Evolutionary conservation across 2,329 filamentous ascomycete genomes (phyloP).

Genomic region (Calonectria leucothoes): DNA sequence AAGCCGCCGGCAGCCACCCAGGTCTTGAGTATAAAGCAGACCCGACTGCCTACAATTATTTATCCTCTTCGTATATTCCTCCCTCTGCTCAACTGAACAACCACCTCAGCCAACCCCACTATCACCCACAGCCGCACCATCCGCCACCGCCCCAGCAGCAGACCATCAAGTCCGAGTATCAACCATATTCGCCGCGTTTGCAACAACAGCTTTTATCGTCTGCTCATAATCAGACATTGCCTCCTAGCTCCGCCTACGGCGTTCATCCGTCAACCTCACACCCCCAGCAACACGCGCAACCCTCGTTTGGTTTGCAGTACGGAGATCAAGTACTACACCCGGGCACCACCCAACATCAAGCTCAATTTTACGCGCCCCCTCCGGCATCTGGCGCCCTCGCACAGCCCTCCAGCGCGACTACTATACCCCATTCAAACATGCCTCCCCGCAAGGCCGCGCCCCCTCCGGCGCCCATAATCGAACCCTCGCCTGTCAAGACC

Average conservation of each 20-base stretch:
- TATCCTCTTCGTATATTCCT: constrained; percentile 37
- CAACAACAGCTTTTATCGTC: constrained; percentile 34
- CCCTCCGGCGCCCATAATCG: constrained; percentile 56
- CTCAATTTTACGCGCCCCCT: constrained; percentile 30
- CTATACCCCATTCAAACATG: constrained; percentile 42
- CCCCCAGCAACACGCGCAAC: constrained; percentile 30
- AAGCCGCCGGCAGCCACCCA: constrained; percentile 44
- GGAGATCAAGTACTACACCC: constrained; percentile 25
- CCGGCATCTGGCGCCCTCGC: constrained; percentile 15
- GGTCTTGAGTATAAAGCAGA: constrained; percentile 48
- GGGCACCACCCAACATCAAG: constrained; percentile 24
- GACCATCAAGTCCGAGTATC: constrained; percentile 34
- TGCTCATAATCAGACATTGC: constrained; percentile 13
- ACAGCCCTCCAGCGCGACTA: constrained; percentile 21
- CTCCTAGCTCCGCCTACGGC: constrained; percentile 24
- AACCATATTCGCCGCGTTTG: constrained; percentile 36
- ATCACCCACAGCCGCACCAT: constrained; percentile 40
- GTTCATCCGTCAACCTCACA: constrained; percentile 17
- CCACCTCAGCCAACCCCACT: constrained; percentile 40
- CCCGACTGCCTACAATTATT: constrained; percentile 42
- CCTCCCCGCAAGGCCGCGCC: constrained; percentile 49
- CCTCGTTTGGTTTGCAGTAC: constrained; percentile 28
- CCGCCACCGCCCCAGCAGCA: constrained; percentile 38
- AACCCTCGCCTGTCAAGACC: constrained; percentile 82
- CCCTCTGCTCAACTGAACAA: constrained; percentile 32